phyloP scores from a whole-genome alignment of 371 early-diverging fungal genomes.

The Mortierella sp. region DNA sequence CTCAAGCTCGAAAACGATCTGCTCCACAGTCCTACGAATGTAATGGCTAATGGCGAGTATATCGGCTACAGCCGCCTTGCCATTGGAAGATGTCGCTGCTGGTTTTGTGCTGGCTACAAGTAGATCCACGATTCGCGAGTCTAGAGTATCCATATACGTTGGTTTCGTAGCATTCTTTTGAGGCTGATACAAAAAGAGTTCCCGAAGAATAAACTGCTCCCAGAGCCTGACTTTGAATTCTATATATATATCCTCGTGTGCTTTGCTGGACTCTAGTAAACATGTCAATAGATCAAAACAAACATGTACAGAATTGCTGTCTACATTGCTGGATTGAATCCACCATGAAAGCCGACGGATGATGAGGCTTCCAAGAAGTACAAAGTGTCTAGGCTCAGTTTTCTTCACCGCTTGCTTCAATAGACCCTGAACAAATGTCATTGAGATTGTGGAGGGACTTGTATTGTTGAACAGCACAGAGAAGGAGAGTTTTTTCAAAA shows the following conservation, averaged over 20 bases:
- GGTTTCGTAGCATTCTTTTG: background rate
- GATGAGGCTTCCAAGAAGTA: constrained; percentile 42
- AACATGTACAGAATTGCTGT: constrained; percentile 10
- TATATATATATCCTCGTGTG: constrained; percentile 7
- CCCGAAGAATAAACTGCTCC: constrained; percentile 32
- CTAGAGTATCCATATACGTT: constrained; percentile 16
- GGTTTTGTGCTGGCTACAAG: constrained; percentile 34
- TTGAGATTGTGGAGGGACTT: constrained; percentile 25
- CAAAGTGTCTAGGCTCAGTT: constrained; percentile 45
- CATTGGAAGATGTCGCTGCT: background rate
- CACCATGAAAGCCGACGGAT: constrained; percentile 54
- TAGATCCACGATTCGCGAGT: constrained; percentile 29
- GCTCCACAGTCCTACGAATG: constrained; percentile 47
- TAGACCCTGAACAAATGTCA: constrained; percentile 25
- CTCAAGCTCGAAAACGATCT: constrained; percentile 37
- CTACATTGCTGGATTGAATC: constrained; percentile 15
- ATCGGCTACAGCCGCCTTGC: constrained; percentile 9
- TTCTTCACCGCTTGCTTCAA: constrained; percentile 41
- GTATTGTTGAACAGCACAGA: constrained; percentile 55
- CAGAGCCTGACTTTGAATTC: constrained; percentile 35
- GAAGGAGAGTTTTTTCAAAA: constrained; percentile 60
- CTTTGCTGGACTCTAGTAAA: constrained; percentile 27
- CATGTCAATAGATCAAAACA: constrained; percentile 56
- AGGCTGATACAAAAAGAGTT: constrained; percentile 29
- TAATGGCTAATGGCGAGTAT: constrained; percentile 15